Conservation (phyloP, 805 yeast species). For the Saccharomycopsis microspora region DNA sequence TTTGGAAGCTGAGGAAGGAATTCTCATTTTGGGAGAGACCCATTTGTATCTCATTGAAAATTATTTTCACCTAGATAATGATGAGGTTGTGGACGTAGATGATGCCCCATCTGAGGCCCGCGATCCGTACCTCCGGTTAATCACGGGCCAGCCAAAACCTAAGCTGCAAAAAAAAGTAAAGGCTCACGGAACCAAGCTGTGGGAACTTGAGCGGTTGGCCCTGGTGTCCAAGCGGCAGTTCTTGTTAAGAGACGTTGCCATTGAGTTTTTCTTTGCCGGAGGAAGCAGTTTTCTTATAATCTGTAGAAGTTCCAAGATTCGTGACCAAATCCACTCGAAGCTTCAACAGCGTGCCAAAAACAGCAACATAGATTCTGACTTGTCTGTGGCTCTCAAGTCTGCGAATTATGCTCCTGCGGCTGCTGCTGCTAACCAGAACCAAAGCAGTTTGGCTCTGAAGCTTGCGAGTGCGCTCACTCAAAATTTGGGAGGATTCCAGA, state of each 20-base stretch:
- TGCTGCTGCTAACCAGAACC: constrained; percentile 20
- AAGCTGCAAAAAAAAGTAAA: constrained; percentile 18
- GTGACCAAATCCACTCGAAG: constrained; percentile 46
- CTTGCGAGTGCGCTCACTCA: constrained; percentile 35
- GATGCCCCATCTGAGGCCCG: constrained; percentile 53
- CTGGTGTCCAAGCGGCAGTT: constrained; percentile 68
- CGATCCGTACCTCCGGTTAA: constrained; percentile 59
- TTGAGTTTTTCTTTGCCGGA: constrained; percentile 65
- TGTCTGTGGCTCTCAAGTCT: constrained; percentile 40
- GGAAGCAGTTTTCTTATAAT: constrained; percentile 65
- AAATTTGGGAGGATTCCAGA: constrained; percentile 25
- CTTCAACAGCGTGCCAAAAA: constrained; percentile 39
- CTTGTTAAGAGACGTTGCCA: constrained; percentile 65
- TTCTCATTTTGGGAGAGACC: constrained; percentile 55
- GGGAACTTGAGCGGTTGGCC: constrained; percentile 50
- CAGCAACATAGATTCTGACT: constrained; percentile 40
- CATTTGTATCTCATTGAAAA: constrained; percentile 61
- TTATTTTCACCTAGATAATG: constrained; percentile 45
- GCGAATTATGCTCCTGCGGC: constrained; percentile 18
- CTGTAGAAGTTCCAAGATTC: constrained; percentile 35
- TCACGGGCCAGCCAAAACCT: constrained; percentile 36
- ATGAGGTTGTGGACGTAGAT: constrained; percentile 46
- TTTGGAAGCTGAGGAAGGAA: constrained; percentile 63
- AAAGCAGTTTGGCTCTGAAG: constrained; percentile 28
- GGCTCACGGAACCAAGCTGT: constrained; percentile 39